Conservation (phyloP, 1,284 basidiomycete species). For the Marasmius fiardii region DNA sequence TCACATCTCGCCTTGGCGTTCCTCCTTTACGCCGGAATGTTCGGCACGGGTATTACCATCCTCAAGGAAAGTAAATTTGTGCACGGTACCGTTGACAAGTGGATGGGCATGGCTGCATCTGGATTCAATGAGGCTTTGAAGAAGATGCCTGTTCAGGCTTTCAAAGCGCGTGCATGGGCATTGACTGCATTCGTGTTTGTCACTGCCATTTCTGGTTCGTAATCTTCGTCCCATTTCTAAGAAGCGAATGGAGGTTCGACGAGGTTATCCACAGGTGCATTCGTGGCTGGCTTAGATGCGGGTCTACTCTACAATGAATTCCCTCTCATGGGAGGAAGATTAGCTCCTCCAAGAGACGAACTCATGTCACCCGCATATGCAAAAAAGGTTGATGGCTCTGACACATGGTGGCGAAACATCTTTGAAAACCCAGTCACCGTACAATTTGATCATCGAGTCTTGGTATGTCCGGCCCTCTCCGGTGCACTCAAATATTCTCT, state of each 20-base stretch:
- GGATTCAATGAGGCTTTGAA: conserved; percentile 41
- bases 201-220: conserved; percentile 84
- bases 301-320: conserved; percentile 98
- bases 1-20: conserved; percentile 92
- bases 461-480: conserved; percentile 50
- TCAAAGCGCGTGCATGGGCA: conserved; percentile 57
- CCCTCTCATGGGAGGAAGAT: conserved; percentile 90
- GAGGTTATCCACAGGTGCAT: conserved; percentile 65
- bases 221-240: not conserved
- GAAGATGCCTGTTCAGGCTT: conserved; percentile 54
- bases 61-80: conserved; percentile 82
- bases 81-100: conserved; percentile 34
- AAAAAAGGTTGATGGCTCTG: conserved; percentile 61
- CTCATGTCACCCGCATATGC: conserved; percentile 80
- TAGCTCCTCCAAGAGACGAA: conserved; percentile 83
- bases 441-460: conserved; percentile 92
- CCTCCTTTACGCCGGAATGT: conserved; percentile 89
- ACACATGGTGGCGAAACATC: conserved; percentile 90
- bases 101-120: conserved; percentile 36
- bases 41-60: conserved; percentile 77
- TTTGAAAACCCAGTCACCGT: conserved; percentile 98
- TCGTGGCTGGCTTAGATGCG: conserved; percentile 97
- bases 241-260: not conserved
- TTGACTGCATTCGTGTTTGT: conserved; percentile 80
- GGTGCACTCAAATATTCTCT: not conserved